A percentile compares a stretch with the other conserved stretches of the same genome.
Conservation (phyloP, 2,329 filamentous ascomycete species). For the Trematosphaeria pertusa region DNA sequence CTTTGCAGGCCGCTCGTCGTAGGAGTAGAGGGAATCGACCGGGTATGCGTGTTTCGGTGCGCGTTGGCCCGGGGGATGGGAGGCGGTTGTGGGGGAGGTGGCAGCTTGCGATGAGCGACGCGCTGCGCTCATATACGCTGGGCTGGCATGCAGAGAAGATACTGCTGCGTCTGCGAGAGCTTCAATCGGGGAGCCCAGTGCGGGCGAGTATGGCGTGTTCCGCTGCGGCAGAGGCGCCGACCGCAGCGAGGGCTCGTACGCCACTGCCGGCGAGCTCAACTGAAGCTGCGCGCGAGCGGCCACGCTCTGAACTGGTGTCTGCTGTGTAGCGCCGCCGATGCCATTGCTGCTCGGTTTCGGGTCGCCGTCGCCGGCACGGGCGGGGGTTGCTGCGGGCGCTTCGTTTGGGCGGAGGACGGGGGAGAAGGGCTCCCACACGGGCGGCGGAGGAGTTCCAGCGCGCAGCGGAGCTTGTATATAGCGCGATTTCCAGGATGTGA, state of each 20-base stretch:
- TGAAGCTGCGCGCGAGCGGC: constrained; percentile 16
- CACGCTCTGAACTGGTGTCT: constrained; percentile 6
- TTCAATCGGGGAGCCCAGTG: constrained; percentile 50
- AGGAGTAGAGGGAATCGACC: constrained; percentile 11
- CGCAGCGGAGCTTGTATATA: constrained; percentile 39
- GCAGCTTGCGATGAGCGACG: constrained; percentile 29
- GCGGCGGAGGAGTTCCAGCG: constrained; percentile 40
- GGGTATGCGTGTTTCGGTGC: constrained; percentile 29
- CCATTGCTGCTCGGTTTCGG: constrained; percentile 15
- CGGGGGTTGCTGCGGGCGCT: constrained; percentile 29
- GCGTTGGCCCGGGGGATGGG: constrained; percentile 28
- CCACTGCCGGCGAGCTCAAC: constrained; percentile 17
- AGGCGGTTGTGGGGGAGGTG: constrained; percentile 25
- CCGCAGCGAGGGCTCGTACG: constrained; percentile 23
- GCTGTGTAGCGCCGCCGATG: constrained; percentile 1
- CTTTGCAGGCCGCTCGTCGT: constrained; percentile 63
- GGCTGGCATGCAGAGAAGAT: constrained; percentile 45
- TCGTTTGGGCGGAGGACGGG: constrained; percentile 34
- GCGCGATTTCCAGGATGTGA: constrained; percentile 44
- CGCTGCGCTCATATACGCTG: constrained; percentile 31
- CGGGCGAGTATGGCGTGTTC: constrained; percentile 27
- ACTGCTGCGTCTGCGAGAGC: constrained; percentile 52
- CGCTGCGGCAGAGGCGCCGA: constrained; percentile 31
- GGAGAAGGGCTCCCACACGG: constrained; percentile 45
- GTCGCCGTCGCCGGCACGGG: constrained; percentile 22